Percentiles rank a stretch among this genome's conserved stretches.
Conservation (phyloP, 164 flowering plant species). For the Nymphaea thermarum region DNA sequence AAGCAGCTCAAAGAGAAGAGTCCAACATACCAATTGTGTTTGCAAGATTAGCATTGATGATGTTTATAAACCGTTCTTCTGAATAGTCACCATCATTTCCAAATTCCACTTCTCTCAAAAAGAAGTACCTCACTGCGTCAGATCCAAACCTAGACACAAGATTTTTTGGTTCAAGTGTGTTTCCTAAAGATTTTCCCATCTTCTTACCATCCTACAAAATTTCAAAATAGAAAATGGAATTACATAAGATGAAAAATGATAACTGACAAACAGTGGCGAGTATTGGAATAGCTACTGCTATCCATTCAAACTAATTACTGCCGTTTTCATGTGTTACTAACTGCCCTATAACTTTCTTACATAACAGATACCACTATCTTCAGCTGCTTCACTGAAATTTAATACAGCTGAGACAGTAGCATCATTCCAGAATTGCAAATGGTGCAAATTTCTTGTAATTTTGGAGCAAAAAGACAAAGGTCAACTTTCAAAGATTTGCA, state of each 20-base stretch:
- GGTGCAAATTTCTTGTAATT: no score
- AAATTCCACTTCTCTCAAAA: slow-evolving; percentile 86
- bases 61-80: slow-evolving; percentile 82
- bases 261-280: not conserved
- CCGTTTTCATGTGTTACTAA: no score
- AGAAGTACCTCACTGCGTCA: slow-evolving; percentile 95
- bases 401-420: no score
- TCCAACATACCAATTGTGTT: slow-evolving; percentile 67
- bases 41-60: slow-evolving; percentile 89
- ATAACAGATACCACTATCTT: no score
- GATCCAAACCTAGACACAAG: slow-evolving; percentile 75
- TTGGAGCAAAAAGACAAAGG: no score
- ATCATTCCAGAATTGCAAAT: no score
- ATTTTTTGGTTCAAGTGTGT: slow-evolving; percentile 88
- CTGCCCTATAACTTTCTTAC: no score
- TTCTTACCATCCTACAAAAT: slow-evolving; percentile 92
- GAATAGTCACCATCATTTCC: slow-evolving; percentile 97
- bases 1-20: not conserved
- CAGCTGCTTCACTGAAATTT: no score
- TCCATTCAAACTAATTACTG: no score
- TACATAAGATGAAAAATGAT: slow-evolving; percentile 40
- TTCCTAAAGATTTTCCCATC: slow-evolving; percentile 97
- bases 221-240: slow-evolving; percentile 39
- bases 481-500: no score
- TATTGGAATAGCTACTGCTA: no score